Evolutionary conservation across 306 rosid genomes (phyloP), one percentile per base, ranked within the genome.

Genomic region (Sicyos baderoa): DNA sequence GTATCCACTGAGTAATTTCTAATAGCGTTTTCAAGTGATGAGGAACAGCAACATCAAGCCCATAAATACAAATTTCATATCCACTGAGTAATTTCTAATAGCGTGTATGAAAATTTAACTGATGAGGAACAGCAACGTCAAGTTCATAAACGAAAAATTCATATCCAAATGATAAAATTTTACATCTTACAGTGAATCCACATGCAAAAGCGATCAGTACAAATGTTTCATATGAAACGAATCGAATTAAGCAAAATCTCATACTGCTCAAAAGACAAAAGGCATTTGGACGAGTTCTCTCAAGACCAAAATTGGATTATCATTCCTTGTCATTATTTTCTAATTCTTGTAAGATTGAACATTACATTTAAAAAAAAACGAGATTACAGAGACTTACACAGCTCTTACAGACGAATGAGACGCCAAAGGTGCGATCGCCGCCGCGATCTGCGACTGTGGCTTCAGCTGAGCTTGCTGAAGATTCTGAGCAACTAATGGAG

Each of bases 341-440:
- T 12, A 47, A 47, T 13, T 47, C 51, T 47, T 12, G 5, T 13
- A 6, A 13, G 51, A 47, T 47, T 47, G 51, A 47, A 47, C 13
- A 45, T 45, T 45, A 45, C 10, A 45, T 45, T 45, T 2, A 1
- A 45, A 45, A n/a, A 14, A 13, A 47, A 47, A 14, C 51, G 51
- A 47, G 51, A 47, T 12, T 47, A 47, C 48, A 45, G 32, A 74
- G 72, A 80, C 99, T 93, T 82, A 89, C 97, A 85, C 91, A 68
- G 79, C 76, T 85, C 90, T 81, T 63, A 71, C 80, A 29, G 84
- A 74, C 79, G 90, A 51, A 62, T 73, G 77, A 73, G 87, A 74
- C 50, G 76, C 72, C 76, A 77, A 87, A 25, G 83, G 82, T 44
- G 81, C 82, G 77, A 70, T 76, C 11, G 75, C 61, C 42, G 66